Base-by-base conservation (phyloP, 2,329 filamentous ascomycete genomes). In the Pseudocercospora crystallina region DNA sequence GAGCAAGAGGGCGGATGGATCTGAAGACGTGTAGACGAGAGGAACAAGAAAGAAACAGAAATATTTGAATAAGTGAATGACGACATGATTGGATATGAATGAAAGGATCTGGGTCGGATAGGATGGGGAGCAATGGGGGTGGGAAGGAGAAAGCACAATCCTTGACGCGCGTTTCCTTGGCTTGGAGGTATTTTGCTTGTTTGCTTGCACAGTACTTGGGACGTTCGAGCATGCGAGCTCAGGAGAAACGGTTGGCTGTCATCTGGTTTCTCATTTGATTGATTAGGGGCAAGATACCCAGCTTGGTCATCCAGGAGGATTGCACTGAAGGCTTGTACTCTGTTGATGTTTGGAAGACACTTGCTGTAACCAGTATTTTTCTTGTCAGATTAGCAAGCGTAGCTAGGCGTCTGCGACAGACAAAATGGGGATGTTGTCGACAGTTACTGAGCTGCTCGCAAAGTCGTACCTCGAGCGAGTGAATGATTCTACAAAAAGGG, bases 1-100 rank as follows among this genome's bases (percentile, higher is more conserved):
- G 41, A 43, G 20, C 50, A 53, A 29, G 50, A 53, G n/a, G 45
- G 45, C 8, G 45, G 45, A 32, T 53, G 50, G 50, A 53, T 53
- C 15, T 42, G 37, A 43, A 10, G 8, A 38, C 39, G 29, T 46
- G 31, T 32, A 26, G 40, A 43, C 13, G 53, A 49, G 35, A 42
- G n/a, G 31, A 26, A 26, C 4, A 4, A 7, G 20, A 7, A 26
- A 4, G 20, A 26, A 26, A 26, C 20, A 26, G 20, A 26, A 33
- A 46, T 43, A 34, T 43, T 33, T 44, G 8, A 44, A 43, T 37
- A 35, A 53, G 43, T 54, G 34, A 48, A 42, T 34, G 37, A 43
- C 35, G 31, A 35, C 53, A 45, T 54, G 34, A 48, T 41, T 38
- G 37, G 42, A 39, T 36, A 47, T 54, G 45, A 49, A 53, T 47